Conservation (phyloP, 192 early-diverging fungal species). For the Dimargaris verticillata region DNA sequence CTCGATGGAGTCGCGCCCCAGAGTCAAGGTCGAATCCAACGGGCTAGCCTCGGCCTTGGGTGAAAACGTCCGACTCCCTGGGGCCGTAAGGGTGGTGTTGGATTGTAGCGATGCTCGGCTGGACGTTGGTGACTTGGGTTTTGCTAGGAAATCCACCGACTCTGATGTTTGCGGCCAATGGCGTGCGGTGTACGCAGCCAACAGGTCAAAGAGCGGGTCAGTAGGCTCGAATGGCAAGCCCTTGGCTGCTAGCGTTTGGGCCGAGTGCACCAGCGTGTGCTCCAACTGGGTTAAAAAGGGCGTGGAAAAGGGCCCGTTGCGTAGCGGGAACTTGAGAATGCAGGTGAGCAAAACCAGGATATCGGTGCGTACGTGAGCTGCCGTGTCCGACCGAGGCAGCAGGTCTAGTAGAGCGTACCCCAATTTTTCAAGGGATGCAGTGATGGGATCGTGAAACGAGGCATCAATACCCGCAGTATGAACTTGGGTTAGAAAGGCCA, state of each 20-base stretch:
- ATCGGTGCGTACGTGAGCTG: neutral
- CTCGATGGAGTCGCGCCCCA: too few relatives aligned
- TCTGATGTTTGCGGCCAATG: too few relatives aligned
- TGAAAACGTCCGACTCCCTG: too few relatives aligned
- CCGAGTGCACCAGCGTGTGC: neutral
- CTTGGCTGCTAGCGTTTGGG: too few relatives aligned
- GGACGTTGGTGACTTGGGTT: too few relatives aligned
- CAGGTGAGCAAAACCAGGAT: neutral
- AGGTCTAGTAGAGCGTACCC: neutral
- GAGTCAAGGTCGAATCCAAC: too few relatives aligned
- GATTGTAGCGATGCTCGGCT: too few relatives aligned
- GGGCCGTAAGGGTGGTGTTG: too few relatives aligned
- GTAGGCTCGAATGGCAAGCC: neutral
- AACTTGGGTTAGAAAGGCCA: neutral
- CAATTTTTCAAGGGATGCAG: neutral
- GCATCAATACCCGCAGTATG: neutral
- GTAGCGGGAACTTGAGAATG: neutral
- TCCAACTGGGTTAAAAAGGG: neutral
- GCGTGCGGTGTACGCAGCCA: neutral
- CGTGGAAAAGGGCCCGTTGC: too few relatives aligned
- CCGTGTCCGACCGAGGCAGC: neutral
- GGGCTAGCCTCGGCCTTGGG: too few relatives aligned
- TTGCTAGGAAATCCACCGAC: too few relatives aligned
- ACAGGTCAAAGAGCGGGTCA: neutral
- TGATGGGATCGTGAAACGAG: neutral